Evolutionary conservation across 1,284 basidiomycete genomes (phyloP).

Genomic region (Boletus subluridellus): DNA sequence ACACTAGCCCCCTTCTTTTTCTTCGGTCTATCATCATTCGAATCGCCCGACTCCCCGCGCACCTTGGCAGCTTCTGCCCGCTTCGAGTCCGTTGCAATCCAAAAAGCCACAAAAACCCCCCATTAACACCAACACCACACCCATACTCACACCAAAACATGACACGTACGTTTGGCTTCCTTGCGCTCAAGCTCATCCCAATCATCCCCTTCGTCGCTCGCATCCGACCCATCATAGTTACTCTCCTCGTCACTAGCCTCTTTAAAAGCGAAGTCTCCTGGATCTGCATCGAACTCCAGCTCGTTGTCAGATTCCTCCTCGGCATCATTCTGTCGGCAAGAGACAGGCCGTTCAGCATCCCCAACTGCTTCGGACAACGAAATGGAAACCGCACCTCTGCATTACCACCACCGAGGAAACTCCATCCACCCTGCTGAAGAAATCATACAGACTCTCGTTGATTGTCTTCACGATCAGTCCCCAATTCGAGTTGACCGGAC

Average conservation of each 20-base stretch:
- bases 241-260: slow-evolving; percentile 52
- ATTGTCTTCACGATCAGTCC: slow-evolving; percentile 96
- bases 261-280: slow-evolving; percentile 51
- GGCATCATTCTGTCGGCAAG: slow-evolving; percentile 52
- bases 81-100: slow-evolving; percentile 61
- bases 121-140: slow-evolving; percentile 1
- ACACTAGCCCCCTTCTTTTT: slow-evolving; percentile 61
- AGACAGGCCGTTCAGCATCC: background rate
- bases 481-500: slow-evolving; percentile 98
- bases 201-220: slow-evolving; percentile 79
- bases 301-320: slow-evolving; percentile 70
- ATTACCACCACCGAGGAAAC: slow-evolving; percentile 38
- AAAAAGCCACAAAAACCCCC: background rate
- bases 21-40: slow-evolving; percentile 60
- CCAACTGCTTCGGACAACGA: background rate
- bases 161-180: slow-evolving; percentile 67
- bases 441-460: slow-evolving; percentile 92
- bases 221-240: slow-evolving; percentile 58
- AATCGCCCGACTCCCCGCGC: slow-evolving; percentile 56
- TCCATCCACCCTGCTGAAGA: slow-evolving; percentile 98
- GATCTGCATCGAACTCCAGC: slow-evolving; percentile 76
- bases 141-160: too few species aligned
- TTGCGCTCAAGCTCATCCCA: slow-evolving; percentile 95
- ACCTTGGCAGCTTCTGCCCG: slow-evolving; percentile 46
- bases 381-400: slow-evolving; percentile 52